Percentiles rank a stretch among this genome's conserved stretches.
phyloP scores from a whole-genome alignment of 2,329 filamentous ascomycete species.

The Didymella pinodella region DNA sequence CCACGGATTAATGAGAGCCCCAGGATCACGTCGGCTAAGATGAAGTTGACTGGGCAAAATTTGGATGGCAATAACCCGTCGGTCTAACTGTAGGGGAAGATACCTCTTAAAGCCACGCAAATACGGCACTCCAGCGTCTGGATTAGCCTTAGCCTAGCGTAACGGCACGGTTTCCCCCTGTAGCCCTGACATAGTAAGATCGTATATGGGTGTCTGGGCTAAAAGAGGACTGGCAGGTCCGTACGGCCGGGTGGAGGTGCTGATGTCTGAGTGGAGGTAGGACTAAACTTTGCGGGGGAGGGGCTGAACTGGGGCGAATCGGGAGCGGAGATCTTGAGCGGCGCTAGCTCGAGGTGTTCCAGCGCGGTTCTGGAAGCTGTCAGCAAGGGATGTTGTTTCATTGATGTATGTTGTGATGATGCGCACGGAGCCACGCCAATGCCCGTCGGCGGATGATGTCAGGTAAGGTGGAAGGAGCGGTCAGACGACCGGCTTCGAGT shows the following conservation, averaged over 20 bases:
- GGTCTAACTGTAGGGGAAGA: background rate
- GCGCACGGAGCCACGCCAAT: conserved; percentile 7
- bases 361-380: conserved; percentile 8
- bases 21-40: conserved; percentile 16
- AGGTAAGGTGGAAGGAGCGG: background rate
- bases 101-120: conserved; percentile 4
- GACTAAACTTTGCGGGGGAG: conserved; percentile 22
- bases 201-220: conserved; percentile 13
- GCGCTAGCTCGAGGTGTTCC: conserved; percentile 5
- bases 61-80: background rate
- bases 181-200: conserved; percentile 13
- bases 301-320: conserved; percentile 14
- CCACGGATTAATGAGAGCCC: conserved; percentile 1
- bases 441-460: background rate
- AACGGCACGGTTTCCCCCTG: conserved; percentile 8
- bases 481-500: background rate
- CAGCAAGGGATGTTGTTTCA: background rate
- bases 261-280: conserved; percentile 8
- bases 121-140: background rate
- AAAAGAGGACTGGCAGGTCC: conserved; percentile 17
- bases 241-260: conserved; percentile 3
- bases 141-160: conserved; percentile 5
- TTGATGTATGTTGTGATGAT: background rate
- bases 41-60: background rate
- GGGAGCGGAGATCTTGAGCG: conserved; percentile 10